These are phyloP conservation scores for Vigna trinervia DNA, from an alignment of 306 rosid genomes.

Conservation along the genomic window DNA sequence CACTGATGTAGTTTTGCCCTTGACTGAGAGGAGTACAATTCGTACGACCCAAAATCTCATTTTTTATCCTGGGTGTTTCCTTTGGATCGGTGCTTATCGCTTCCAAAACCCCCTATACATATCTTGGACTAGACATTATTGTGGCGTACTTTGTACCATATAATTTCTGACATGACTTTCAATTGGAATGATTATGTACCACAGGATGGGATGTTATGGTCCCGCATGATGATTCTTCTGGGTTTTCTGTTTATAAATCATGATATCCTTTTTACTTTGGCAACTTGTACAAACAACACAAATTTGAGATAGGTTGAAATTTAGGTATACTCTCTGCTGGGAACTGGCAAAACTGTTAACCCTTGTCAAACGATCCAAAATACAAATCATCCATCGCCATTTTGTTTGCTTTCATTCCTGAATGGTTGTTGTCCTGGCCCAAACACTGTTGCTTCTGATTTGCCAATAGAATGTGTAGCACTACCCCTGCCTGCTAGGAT, in stretches of 20 bases:
- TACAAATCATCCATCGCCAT: background rate
- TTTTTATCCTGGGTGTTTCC: slow-evolving; percentile 33
- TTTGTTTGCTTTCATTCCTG: background rate
- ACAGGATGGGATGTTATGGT: slow-evolving; percentile 28
- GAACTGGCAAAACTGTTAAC: slow-evolving; percentile 23
- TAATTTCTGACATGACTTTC: background rate
- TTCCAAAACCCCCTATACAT: slow-evolving; percentile 7
- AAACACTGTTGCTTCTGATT: slow-evolving; percentile 33
- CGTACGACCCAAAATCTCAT: slow-evolving; percentile 29
- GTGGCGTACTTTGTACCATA: slow-evolving; percentile 41
- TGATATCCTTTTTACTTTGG: slow-evolving; percentile 38
- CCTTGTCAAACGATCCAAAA: slow-evolving; percentile 1
- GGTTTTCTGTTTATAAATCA: slow-evolving; percentile 36
- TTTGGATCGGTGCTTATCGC: slow-evolving; percentile 32
- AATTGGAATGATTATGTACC: slow-evolving; percentile 25
- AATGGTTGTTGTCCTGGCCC: slow-evolving; percentile 4
- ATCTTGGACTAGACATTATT: slow-evolving; percentile 28
- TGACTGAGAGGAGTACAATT: slow-evolving; percentile 38
- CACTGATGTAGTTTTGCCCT: slow-evolving; percentile 24
- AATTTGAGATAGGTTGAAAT: background rate
- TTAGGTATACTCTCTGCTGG: background rate
- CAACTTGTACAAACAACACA: slow-evolving; percentile 35
- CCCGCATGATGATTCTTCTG: slow-evolving; percentile 37
- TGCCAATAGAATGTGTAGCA: slow-evolving; percentile 40
- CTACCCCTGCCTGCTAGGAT: slow-evolving; percentile 5